These are phyloP conservation scores for Amphichorda felina DNA, from an alignment of 2,329 filamentous ascomycete genomes.

Conservation along the genomic window DNA sequence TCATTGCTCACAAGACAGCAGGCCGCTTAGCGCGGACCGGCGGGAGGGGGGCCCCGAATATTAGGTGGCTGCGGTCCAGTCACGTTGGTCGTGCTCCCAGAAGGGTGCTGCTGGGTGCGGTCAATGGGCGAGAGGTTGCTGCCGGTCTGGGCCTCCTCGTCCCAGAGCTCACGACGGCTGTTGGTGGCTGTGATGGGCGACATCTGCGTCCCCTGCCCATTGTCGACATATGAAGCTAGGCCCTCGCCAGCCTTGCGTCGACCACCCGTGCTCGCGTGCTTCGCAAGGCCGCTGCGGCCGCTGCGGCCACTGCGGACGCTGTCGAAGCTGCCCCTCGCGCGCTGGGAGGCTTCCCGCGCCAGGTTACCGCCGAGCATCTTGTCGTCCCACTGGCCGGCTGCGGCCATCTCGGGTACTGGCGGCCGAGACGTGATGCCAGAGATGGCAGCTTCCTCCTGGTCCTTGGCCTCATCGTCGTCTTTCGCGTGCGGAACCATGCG, in stretches of 20 bases:
- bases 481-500: slow-evolving; percentile 47
- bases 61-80: neutral
- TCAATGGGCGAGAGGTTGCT: neutral
- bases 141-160: slow-evolving; percentile 28
- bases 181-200: slow-evolving; percentile 11
- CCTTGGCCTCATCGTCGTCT: slow-evolving; percentile 14
- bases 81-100: neutral
- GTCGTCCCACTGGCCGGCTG: slow-evolving; percentile 4
- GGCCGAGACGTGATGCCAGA: slow-evolving; percentile 29
- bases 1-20: neutral
- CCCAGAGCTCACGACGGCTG: slow-evolving; percentile 22
- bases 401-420: slow-evolving; percentile 9
- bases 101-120: neutral
- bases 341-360: slow-evolving; percentile 1
- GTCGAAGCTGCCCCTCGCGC: slow-evolving; percentile 18
- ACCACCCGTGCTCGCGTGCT: slow-evolving; percentile 33
- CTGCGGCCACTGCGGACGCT: slow-evolving; percentile 16
- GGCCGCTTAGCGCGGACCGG: neutral
- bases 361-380: slow-evolving; percentile 1
- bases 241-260: slow-evolving; percentile 36
- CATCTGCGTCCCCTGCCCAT: too few species aligned
- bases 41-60: neutral
- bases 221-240: slow-evolving; percentile 20
- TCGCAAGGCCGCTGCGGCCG: slow-evolving; percentile 22
- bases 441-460: slow-evolving; percentile 30